These are phyloP conservation scores for Podila epicladia DNA, from an alignment of 192 early-diverging fungal species.

Conservation along the genomic window DNA sequence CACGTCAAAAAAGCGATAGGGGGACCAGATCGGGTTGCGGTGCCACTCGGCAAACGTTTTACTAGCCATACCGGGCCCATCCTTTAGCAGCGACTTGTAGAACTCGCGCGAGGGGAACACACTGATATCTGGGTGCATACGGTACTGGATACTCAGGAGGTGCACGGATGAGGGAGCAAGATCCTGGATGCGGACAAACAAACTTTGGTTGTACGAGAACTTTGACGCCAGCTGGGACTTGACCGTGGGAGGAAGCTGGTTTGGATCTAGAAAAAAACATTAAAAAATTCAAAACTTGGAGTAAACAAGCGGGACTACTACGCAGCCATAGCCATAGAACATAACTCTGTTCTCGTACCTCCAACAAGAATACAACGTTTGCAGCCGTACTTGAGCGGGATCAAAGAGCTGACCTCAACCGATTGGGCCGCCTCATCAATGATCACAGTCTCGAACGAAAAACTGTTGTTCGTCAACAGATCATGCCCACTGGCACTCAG, in stretches of 20 bases:
- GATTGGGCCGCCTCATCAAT: constrained; percentile 98
- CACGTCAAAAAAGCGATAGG: constrained; percentile 85
- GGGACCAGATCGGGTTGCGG: constrained; percentile 63
- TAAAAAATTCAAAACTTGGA: background rate
- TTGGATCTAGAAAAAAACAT: constrained; percentile 72
- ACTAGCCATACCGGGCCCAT: constrained; percentile 75
- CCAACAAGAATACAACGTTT: constrained; percentile 90
- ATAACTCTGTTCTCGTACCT: constrained; percentile 50
- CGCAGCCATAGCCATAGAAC: background rate
- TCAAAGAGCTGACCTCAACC: constrained; percentile 86
- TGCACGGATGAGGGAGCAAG: constrained; percentile 70
- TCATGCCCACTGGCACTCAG: constrained; percentile 91
- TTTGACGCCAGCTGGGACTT: constrained; percentile 74
- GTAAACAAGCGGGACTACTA: background rate
- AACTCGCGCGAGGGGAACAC: constrained; percentile 81
- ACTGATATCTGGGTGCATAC: constrained; percentile 96
- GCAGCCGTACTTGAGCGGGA: constrained; percentile 87
- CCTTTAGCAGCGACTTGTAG: constrained; percentile 78
- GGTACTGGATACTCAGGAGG: constrained; percentile 94
- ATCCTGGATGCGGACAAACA: constrained; percentile 90
- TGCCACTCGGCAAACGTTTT: constrained; percentile 83
- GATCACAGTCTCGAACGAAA: constrained; percentile 87
- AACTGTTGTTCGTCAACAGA: constrained; percentile 67
- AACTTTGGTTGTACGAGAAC: constrained; percentile 83
- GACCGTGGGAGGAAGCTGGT: constrained; percentile 94